Percentiles rank a stretch among this genome's conserved stretches.
phyloP scores from a whole-genome alignment of 169 alveolate species.

The Amoebophrya sp. region DNA sequence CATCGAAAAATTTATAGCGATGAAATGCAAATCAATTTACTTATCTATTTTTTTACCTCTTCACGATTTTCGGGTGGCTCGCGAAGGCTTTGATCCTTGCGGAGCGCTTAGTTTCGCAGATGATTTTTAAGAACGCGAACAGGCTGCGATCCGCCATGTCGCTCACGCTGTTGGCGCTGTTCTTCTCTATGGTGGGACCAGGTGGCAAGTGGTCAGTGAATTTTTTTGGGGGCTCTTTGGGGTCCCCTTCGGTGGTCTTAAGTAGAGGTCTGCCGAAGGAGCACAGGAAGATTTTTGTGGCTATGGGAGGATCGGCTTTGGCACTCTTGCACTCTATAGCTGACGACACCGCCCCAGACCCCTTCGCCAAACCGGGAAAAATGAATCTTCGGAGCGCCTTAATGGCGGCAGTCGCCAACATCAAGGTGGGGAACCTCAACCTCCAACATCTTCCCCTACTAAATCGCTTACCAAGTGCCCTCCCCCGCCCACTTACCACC shows the following conservation, averaged over 20 bases:
- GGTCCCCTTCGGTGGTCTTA: no score
- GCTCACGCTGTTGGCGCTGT: neutral
- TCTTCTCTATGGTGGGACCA: no score
- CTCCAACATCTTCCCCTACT: no score
- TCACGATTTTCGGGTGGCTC: conserved; percentile 9
- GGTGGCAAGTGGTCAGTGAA: no score
- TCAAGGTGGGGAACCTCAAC: no score
- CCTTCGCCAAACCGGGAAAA: neutral
- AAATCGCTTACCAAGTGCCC: no score
- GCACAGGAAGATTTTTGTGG: no score
- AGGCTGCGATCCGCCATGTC: neutral
- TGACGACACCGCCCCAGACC: neutral
- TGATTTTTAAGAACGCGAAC: neutral
- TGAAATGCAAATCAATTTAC: neutral
- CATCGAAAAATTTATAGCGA: neutral
- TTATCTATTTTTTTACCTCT: neutral
- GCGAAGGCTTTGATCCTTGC: conserved; percentile 20
- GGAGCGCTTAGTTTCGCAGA: neutral
- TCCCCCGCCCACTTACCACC: conserved; percentile 18
- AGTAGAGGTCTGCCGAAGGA: no score
- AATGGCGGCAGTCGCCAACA: no score
- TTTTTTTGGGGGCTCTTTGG: no score
- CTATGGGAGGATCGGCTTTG: neutral
- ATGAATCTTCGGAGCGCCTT: neutral
- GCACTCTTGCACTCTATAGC: neutral